Evolutionary conservation across 371 early-diverging fungal species (phyloP).

Genomic region (Umbelopsis sp.): DNA sequence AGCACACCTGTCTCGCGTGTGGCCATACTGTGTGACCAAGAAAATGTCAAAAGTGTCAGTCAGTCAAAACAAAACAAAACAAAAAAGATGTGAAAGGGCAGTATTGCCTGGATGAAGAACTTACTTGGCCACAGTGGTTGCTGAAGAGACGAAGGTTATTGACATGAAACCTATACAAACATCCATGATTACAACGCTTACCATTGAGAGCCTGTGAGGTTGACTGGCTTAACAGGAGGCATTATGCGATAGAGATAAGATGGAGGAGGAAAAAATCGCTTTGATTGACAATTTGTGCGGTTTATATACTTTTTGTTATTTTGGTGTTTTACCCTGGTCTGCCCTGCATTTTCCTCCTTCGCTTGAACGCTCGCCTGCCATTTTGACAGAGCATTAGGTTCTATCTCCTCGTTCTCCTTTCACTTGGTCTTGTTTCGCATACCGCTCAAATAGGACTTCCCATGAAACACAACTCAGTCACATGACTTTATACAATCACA

Average conservation of each 20-base stretch:
- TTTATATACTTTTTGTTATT: background rate
- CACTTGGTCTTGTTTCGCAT: no score
- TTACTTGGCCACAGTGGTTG: slow-evolving; percentile 13
- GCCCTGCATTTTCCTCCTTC: background rate
- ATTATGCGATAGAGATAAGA: background rate
- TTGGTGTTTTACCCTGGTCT: no score
- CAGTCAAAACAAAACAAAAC: background rate
- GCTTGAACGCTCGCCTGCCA: no score
- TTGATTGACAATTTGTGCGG: background rate
- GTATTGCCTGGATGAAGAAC: background rate
- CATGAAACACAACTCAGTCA: no score
- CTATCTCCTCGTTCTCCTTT: no score
- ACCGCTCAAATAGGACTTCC: no score
- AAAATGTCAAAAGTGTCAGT: background rate
- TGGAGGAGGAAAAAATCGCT: background rate
- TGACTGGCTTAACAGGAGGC: slow-evolving; percentile 16
- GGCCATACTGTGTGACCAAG: slow-evolving; percentile 1
- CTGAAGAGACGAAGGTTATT: background rate
- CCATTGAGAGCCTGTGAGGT: slow-evolving; percentile 12
- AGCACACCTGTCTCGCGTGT: slow-evolving; percentile 1
- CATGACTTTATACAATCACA: no score
- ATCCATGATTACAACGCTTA: background rate
- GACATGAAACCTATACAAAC: no score
- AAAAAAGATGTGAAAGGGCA: background rate
- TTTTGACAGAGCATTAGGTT: no score